phyloP scores from a whole-genome alignment of 768 basidiomycete genomes.

The Boletus reticuloceps region DNA sequence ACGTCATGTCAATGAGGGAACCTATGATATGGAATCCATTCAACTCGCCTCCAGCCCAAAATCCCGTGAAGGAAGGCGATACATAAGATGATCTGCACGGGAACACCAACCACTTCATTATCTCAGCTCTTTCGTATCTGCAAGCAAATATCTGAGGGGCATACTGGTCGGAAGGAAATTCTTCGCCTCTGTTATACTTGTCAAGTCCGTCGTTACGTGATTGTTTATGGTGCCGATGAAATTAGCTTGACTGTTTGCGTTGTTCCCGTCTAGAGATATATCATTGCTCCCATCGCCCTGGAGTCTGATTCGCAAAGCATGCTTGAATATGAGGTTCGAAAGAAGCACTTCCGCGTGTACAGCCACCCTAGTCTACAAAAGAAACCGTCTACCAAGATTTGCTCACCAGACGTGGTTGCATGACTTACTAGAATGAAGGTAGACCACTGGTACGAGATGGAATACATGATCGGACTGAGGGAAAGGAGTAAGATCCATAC shows the following conservation, averaged over 20 bases:
- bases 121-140: slow-evolving; percentile 33
- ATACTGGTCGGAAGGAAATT: slow-evolving; percentile 9
- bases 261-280: not conserved
- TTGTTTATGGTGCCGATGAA: slow-evolving; percentile 79
- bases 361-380: slow-evolving; percentile 37
- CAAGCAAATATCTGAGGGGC: not conserved
- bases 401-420: not conserved
- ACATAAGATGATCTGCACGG: slow-evolving; percentile 1
- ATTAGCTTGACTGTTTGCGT: slow-evolving; percentile 41
- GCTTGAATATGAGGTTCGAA: slow-evolving; percentile 52
- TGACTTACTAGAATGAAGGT: slow-evolving; percentile 33
- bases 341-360: slow-evolving; percentile 52
- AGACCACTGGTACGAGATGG: slow-evolving; percentile 52
- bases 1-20: slow-evolving; percentile 39
- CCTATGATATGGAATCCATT: slow-evolving; percentile 6
- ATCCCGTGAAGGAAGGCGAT: slow-evolving; percentile 4
- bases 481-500: slow-evolving; percentile 62
- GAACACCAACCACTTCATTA: slow-evolving; percentile 1
- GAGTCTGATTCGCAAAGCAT: slow-evolving; percentile 54
- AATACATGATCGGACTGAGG: slow-evolving; percentile 41
- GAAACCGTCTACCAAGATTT: not conserved
- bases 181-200: slow-evolving; percentile 9
- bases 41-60: slow-evolving; percentile 9
- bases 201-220: slow-evolving; percentile 50
- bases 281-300: slow-evolving; percentile 4